phyloP scores from a whole-genome alignment of 2,329 filamentous ascomycete genomes.

The Talaromyces sp. region DNA sequence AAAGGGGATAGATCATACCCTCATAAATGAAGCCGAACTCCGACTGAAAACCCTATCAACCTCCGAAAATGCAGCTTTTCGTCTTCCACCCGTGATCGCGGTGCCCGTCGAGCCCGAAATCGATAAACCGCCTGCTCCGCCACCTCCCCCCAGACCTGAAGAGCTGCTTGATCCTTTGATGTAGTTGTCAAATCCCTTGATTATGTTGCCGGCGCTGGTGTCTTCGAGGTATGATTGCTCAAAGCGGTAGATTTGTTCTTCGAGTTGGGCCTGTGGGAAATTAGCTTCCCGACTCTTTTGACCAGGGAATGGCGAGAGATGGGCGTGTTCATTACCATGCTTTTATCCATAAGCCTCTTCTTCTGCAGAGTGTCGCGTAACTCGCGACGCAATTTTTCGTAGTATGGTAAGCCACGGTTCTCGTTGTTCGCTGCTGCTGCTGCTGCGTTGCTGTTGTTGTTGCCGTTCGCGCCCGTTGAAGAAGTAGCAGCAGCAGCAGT shows the following conservation, averaged over 20 bases:
- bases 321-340: conserved; percentile 43
- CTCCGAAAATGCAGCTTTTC: conserved; percentile 46
- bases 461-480: neutral
- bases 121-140: conserved; percentile 32
- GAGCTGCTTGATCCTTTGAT: conserved; percentile 75
- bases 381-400: conserved; percentile 67
- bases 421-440: conserved; percentile 22
- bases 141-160: conserved; percentile 23
- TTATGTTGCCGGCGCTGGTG: conserved; percentile 85
- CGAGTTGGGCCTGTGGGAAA: conserved; percentile 52
- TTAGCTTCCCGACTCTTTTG: conserved; percentile 16
- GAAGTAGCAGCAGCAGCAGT: conserved; percentile 9
- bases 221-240: conserved; percentile 89
- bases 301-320: neutral
- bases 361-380: conserved; percentile 65
- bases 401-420: conserved; percentile 59
- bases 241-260: conserved; percentile 79
- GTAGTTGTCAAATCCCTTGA: conserved; percentile 96
- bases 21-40: conserved; percentile 49
- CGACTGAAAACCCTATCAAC: conserved; percentile 48
- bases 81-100: conserved; percentile 27
- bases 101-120: conserved; percentile 20
- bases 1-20: conserved; percentile 27
- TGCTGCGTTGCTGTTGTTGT: conserved; percentile 5
- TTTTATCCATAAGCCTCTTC: conserved; percentile 62